Percentiles rank a stretch among this genome's conserved stretches.
phyloP scores from a whole-genome alignment of 202 grass and related monocot genomes.

The Alloteropsis angusta region DNA sequence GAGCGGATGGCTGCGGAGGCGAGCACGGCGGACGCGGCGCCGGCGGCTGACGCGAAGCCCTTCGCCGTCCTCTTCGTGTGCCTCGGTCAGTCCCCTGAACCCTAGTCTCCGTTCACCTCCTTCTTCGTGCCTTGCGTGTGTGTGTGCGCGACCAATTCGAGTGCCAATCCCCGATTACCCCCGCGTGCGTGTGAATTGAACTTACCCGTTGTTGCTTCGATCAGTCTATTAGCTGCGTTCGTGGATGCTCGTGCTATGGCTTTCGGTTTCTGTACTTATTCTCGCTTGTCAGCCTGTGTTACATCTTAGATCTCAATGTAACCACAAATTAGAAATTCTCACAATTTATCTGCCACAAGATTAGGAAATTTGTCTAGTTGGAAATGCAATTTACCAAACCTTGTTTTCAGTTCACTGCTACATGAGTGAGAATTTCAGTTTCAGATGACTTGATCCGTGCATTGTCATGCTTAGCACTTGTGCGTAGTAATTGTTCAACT shows the following conservation, averaged over 20 bases:
- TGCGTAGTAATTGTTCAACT: background rate
- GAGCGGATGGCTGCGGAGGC: constrained; percentile 34
- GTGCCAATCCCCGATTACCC: background rate
- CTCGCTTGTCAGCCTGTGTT: background rate
- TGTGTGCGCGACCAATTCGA: background rate
- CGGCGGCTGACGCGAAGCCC: constrained; percentile 28
- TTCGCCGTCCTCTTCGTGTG: constrained; percentile 92
- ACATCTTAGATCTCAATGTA: background rate
- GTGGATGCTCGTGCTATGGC: background rate
- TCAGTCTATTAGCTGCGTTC: background rate
- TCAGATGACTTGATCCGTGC: background rate
- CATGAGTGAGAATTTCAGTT: background rate
- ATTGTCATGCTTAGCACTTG: background rate
- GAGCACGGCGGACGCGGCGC: background rate
- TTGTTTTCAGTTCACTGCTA: background rate
- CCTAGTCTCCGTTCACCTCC: background rate
- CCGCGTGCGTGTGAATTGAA: background rate
- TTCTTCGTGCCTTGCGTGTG: background rate
- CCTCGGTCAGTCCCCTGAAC: constrained; percentile 43
- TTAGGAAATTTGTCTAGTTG: background rate
- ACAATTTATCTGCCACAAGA: background rate
- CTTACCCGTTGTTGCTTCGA: background rate
- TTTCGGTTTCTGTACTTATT: background rate
- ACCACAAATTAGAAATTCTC: background rate
- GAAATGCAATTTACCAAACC: background rate